Percentiles rank a stretch among this genome's conserved stretches.
Evolutionary conservation across 495 filamentous ascomycete genomes (phyloP).

Genomic region (Aspergillus avenaceus): DNA sequence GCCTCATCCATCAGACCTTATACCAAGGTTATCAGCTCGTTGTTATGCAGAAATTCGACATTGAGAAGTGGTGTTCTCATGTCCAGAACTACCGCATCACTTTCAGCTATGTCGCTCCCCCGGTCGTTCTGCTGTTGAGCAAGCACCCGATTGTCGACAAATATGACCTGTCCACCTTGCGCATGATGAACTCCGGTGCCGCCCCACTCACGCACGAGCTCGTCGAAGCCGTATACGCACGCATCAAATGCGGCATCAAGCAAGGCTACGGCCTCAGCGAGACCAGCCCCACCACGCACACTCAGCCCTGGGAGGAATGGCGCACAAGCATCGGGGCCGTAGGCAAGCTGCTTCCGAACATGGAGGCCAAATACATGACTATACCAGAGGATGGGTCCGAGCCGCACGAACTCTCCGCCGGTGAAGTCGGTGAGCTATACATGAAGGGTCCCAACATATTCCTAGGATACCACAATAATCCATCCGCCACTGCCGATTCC

Average conservation of each 20-base stretch:
- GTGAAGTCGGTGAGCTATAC: conserved; percentile 65
- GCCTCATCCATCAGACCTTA: conserved; percentile 58
- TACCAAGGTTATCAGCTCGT: conserved; percentile 65
- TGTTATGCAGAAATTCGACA: conserved; percentile 81
- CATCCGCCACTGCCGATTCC: conserved; percentile 61
- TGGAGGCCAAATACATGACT: conserved; percentile 72
- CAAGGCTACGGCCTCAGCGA: conserved; percentile 91
- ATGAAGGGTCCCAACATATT: conserved; percentile 62
- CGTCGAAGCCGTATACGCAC: conserved; percentile 69
- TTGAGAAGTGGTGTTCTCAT: conserved; percentile 69
- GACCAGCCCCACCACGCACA: conserved; percentile 54
- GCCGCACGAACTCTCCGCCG: conserved; percentile 54
- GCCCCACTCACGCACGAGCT: conserved; percentile 84
- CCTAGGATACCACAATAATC: conserved; percentile 70
- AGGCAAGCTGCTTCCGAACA: conserved; percentile 74
- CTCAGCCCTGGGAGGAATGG: conserved; percentile 76
- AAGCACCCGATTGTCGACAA: conserved; percentile 74
- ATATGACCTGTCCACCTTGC: conserved; percentile 75
- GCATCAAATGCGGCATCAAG: conserved; percentile 70
- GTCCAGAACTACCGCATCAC: conserved; percentile 74
- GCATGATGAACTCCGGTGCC: conserved; percentile 85
- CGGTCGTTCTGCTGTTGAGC: conserved; percentile 73
- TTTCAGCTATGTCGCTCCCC: conserved; percentile 80
- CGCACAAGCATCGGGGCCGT: conserved; percentile 71
- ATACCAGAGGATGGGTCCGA: conserved; percentile 50